Evolutionary conservation across 1,139 yeast species (phyloP), one percentile per base, ranked within the genome.

Genomic region (Geotrichum histeridarum): DNA sequence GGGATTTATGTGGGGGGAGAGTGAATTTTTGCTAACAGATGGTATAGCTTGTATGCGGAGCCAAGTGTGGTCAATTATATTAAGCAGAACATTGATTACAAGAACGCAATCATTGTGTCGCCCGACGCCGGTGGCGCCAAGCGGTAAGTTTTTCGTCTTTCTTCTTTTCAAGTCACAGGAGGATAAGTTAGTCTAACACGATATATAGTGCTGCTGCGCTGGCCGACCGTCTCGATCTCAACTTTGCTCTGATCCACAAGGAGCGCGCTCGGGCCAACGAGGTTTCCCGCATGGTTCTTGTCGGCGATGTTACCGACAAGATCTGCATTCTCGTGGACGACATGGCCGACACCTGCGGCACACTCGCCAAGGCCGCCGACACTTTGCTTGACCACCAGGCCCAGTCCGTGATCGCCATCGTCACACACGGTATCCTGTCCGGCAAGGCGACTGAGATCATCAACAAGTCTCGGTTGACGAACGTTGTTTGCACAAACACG

Each of bases 121-220:
- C 99, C 99, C 2, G 99, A 93, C 74, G 99, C 99, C 4, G 99
- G 99, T 65, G 99, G 99, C 56, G 99, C 99, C 57, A 93, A 93
- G 72, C 42, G 57, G 44, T 41, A 41, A 15, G 32, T 2, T 38
- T 12, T 4, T 9, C 8, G 2, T 38, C 8, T 38, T 15, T 11
- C 6, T 38, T 38, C 3, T 14, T 14, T 2, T 22, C 3, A 3
- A 3, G 5, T 22, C 27, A 3, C 27, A 38, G 22, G n/a, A 12
- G 22, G 2, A 9, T 9, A 14, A 11, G 12, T 38, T 4, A 4
- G 11, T 2, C 42, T 38, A 38, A 38, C 42, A 14, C 14, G 12
- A n/a, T n/a, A 15, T 14, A 15, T 38, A 82, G 99, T 67, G 99
- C 96, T 9, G 98, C 99, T 1, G 88, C 93, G 8, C 77, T 93